Evolutionary conservation across 2,329 filamentous ascomycete species (phyloP).

Genomic region (Cladosporium sp.): DNA sequence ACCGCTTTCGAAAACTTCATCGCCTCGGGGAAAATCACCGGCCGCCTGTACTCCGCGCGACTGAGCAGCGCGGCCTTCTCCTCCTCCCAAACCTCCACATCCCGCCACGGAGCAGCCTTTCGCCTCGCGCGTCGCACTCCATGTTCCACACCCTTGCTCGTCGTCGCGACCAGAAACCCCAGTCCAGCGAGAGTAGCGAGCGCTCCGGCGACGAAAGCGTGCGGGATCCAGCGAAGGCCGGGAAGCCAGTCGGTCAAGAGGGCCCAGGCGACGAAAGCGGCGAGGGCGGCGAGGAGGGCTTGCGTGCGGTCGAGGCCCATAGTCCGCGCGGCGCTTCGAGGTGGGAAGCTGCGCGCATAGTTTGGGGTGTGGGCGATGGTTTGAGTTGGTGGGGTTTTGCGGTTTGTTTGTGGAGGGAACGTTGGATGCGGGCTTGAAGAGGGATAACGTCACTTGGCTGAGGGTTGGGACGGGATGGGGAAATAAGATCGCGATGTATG

Average conservation of each 20-base stretch:
- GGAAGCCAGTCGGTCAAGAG: constrained; percentile 78
- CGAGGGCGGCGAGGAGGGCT: constrained; percentile 61
- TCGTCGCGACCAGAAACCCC: constrained; percentile 55
- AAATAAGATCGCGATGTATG: too few relatives aligned
- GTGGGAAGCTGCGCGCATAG: constrained; percentile 11
- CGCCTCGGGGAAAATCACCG: constrained; percentile 68
- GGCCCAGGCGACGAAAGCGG: constrained; percentile 79
- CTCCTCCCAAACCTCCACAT: constrained; percentile 55
- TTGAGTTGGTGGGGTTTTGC: background rate
- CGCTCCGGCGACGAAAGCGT: constrained; percentile 71
- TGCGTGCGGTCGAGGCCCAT: constrained; percentile 70
- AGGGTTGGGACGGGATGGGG: too few relatives aligned
- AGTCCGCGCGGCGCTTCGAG: constrained; percentile 26
- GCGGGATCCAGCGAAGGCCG: constrained; percentile 72
- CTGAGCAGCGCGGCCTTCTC: constrained; percentile 62
- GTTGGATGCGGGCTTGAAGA: constrained; percentile 2
- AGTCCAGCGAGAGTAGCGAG: constrained; percentile 49
- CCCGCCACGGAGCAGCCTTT: background rate
- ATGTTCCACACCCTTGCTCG: constrained; percentile 47
- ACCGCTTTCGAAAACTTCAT: constrained; percentile 72
- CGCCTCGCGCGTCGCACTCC: background rate
- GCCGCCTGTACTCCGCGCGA: constrained; percentile 60
- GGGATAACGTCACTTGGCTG: background rate
- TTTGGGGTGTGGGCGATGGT: background rate
- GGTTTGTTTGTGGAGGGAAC: background rate